Conservation (phyloP, 164 flowering plant species). For the Magnolia changhungtana region DNA sequence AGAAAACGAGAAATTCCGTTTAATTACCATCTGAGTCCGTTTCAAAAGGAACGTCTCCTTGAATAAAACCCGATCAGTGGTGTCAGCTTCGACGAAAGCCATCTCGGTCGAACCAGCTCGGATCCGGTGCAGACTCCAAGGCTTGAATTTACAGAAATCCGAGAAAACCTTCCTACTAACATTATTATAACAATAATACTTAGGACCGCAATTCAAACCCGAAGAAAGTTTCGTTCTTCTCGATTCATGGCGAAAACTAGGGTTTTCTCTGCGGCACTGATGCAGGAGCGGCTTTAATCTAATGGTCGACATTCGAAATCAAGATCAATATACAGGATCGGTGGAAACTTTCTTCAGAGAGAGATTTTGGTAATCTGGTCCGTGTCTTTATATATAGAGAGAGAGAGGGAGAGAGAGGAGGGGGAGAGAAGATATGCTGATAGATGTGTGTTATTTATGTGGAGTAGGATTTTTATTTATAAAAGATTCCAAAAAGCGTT, state of each 20-base stretch:
- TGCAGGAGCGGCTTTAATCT: conserved; percentile 34
- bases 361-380: too few relatives aligned
- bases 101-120: conserved; percentile 38
- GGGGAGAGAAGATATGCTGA: too few relatives aligned
- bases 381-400: too few relatives aligned
- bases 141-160: conserved; percentile 32
- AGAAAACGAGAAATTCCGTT: background rate
- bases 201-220: conserved; percentile 9
- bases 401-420: too few relatives aligned
- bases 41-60: conserved; percentile 46
- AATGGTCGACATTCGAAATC: conserved; percentile 31
- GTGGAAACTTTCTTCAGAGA: too few relatives aligned
- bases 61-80: conserved; percentile 34
- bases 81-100: conserved; percentile 28
- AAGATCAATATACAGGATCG: background rate
- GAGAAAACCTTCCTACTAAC: background rate
- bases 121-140: conserved; percentile 14
- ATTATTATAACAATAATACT: conserved; percentile 19
- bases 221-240: conserved; percentile 10
- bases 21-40: conserved; percentile 46
- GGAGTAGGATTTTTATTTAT: too few relatives aligned
- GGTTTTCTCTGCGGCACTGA: conserved; percentile 17
- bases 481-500: too few relatives aligned
- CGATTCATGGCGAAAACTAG: conserved; percentile 14
- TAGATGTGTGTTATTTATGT: too few relatives aligned